Evolutionary conservation across 768 basidiomycete genomes (phyloP), one percentile per base, ranked within the genome.

Genomic region (Mycena galericulata): DNA sequence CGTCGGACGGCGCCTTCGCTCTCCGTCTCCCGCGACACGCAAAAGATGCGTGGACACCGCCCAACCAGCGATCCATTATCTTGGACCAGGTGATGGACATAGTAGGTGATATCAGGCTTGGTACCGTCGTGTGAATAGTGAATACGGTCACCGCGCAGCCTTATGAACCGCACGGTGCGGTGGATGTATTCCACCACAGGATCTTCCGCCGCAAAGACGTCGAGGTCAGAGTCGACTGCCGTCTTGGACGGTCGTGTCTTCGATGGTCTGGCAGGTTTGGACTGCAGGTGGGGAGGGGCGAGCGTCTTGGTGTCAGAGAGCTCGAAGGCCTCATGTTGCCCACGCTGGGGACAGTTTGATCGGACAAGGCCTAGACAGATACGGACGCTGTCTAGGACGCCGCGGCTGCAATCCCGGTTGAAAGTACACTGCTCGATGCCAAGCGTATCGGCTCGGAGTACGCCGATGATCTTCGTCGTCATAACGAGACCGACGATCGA

Each of bases 391-490:
- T 63, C 62, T 3, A 63, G 53, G 3, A 55, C 62, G 32, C 62
- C 62, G 43, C 62, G 62, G 53, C 62, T 55, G 53, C 14, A 46
- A 10, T 54, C 41, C n/a, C 62, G 40, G 15, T 18, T n/a, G 34
- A 63, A 55, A 8, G 34, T 55, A 17, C 62, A 63, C 24, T 63
- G 50, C 41, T 63, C 51, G 41, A 63, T 18, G 10, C 62, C 62
- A 20, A 63, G 62, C 32, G 62, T 34, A 22, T 53, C 62, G 38
- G 62, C 40, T 43, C 62, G 62, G 27, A 63, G 53, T n/a, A 63
- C 30, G 17, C 62, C 51, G 17, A 63, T 29, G 40, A 45, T 18
- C 53, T 54, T 55, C 41, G 29, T 46, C 29, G 62, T 63, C 29
- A 54, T 7, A 15, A 59, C 30, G 27, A 66, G 56, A 22, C 65